Percentiles rank a stretch among this genome's conserved stretches.
These are phyloP conservation scores for Alternaria gaisen DNA, from an alignment of 2,329 filamentous ascomycete species.

Conservation along the genomic window DNA sequence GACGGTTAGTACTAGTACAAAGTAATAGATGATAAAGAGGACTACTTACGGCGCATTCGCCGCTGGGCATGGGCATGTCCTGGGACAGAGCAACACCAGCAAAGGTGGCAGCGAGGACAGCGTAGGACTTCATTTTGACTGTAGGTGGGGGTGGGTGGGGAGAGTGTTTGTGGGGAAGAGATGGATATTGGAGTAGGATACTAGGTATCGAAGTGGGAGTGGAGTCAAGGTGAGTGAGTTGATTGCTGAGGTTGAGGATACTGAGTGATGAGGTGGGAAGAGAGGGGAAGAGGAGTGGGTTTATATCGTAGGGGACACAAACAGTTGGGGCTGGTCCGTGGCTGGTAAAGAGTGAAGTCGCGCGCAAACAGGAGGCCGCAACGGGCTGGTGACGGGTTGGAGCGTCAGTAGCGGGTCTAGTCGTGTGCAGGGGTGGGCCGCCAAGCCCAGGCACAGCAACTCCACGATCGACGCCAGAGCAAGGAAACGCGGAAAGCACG, in stretches of 20 bases:
- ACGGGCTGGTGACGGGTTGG: slow-evolving; percentile 17
- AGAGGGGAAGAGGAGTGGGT: slow-evolving; percentile 10
- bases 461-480: slow-evolving; percentile 26
- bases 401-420: slow-evolving; percentile 12
- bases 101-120: slow-evolving; percentile 44
- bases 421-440: slow-evolving; percentile 22
- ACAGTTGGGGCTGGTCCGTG: slow-evolving; percentile 19
- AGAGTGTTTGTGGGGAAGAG: slow-evolving; percentile 24
- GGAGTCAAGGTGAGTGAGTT: slow-evolving; percentile 20
- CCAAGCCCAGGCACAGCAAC: slow-evolving; percentile 14
- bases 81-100: slow-evolving; percentile 49
- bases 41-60: slow-evolving; percentile 49
- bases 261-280: slow-evolving; percentile 8
- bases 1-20: slow-evolving; percentile 15
- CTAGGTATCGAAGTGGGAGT: slow-evolving; percentile 21
- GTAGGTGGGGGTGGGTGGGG: slow-evolving; percentile 15
- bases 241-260: slow-evolving; percentile 23
- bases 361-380: slow-evolving; percentile 17
- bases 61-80: slow-evolving; percentile 26
- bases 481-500: slow-evolving; percentile 21
- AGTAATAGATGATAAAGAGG: not conserved
- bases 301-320: slow-evolving; percentile 28
- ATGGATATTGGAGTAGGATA: slow-evolving; percentile 13
- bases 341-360: slow-evolving; percentile 26
- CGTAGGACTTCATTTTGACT: slow-evolving; percentile 52